Conservation (phyloP, 2,329 filamentous ascomycete species). For the Orbilia quercus region DNA sequence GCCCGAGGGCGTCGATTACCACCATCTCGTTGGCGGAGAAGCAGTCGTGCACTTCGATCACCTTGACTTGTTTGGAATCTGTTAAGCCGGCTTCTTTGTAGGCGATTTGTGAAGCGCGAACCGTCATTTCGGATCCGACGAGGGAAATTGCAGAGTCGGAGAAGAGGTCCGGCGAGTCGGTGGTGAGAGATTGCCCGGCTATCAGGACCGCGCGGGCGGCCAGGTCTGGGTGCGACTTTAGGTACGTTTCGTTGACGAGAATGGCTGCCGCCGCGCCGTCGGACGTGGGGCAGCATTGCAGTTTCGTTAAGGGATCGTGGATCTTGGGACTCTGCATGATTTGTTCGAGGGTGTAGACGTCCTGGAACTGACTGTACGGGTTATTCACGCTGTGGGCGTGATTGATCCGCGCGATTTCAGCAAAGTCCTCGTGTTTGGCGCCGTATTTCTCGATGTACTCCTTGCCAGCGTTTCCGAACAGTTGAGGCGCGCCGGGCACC, state of each 20-base stretch:
- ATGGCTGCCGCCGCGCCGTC: slow-evolving; percentile 91
- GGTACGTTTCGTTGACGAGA: slow-evolving; percentile 87
- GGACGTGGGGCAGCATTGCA: slow-evolving; percentile 98
- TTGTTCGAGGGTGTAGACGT: slow-evolving; percentile 89
- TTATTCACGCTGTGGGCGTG: slow-evolving; percentile 91
- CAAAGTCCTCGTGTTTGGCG: slow-evolving; percentile 85
- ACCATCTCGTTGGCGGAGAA: slow-evolving; percentile 97
- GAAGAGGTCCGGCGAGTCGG: slow-evolving; percentile 83
- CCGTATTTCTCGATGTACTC: slow-evolving; percentile 98
- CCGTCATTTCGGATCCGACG: slow-evolving; percentile 87
- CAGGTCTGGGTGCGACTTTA: slow-evolving; percentile 84
- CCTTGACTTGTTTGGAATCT: slow-evolving; percentile 75
- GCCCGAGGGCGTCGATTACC: slow-evolving; percentile 84
- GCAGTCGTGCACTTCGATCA: slow-evolving; percentile 96
- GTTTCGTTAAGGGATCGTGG: slow-evolving; percentile 87
- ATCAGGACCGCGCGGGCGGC: slow-evolving; percentile 85
- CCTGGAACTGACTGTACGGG: slow-evolving; percentile 97
- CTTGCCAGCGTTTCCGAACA: slow-evolving; percentile 92
- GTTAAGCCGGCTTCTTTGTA: slow-evolving; percentile 77
- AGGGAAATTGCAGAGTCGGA: slow-evolving; percentile 84
- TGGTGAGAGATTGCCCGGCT: slow-evolving; percentile 87
- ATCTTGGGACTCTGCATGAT: slow-evolving; percentile 80
- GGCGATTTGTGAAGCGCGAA: slow-evolving; percentile 76
- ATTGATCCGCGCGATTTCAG: slow-evolving; percentile 92
- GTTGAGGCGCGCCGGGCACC: slow-evolving; percentile 85